Evolutionary conservation across 441 rosid species (phyloP).

Genomic region (Flueggea neowawraea): DNA sequence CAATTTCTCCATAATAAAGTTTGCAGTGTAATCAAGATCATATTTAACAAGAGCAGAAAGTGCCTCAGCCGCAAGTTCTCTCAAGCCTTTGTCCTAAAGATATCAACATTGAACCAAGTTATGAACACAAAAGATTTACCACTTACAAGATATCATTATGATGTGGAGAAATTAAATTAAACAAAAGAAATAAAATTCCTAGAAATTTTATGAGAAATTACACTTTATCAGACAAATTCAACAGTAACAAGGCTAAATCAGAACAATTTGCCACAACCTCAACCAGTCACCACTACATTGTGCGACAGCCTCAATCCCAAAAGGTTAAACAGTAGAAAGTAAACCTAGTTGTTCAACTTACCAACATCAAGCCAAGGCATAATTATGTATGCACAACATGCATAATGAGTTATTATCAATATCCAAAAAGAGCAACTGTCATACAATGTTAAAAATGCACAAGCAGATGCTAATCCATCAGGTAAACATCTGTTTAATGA

Average conservation of each 20-base stretch:
- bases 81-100: slow-evolving; percentile 85
- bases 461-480: background rate
- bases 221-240: no score
- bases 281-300: background rate
- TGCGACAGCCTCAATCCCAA: background rate
- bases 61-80: slow-evolving; percentile 90
- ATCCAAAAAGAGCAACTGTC: no score
- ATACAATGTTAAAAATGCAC: background rate
- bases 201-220: no score
- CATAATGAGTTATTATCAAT: no score
- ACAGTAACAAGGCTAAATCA: no score
- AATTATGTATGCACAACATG: background rate
- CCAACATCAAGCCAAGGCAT: background rate
- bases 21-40: slow-evolving; percentile 66
- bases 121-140: slow-evolving; percentile 9
- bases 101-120: slow-evolving; percentile 17
- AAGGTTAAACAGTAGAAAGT: background rate
- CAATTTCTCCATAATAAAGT: slow-evolving; percentile 66
- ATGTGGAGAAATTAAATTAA: background rate
- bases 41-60: slow-evolving; percentile 89
- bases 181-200: background rate
- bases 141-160: no score
- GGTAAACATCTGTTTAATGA: background rate
- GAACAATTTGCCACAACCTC: background rate
- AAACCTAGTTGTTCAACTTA: background rate